Percentiles rank a stretch among this genome's conserved stretches.
phyloP scores from a whole-genome alignment of 305 asterid species.

The Andrographis paniculata region DNA sequence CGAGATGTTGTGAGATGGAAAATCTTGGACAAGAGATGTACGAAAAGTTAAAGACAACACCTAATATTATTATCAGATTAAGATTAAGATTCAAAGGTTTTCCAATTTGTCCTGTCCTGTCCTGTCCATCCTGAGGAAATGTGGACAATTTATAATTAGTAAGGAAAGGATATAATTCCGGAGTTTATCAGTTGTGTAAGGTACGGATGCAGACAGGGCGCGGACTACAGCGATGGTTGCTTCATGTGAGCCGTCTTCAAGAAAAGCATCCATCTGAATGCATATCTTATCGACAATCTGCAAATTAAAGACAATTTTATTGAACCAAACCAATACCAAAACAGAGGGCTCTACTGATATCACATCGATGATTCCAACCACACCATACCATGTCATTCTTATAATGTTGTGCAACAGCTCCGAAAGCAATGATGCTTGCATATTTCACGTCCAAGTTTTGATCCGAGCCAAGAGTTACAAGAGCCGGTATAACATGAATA shows the following conservation, averaged over 20 bases:
- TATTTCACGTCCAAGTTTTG: constrained; percentile 82
- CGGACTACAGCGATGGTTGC: constrained; percentile 90
- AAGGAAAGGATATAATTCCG: constrained; percentile 86
- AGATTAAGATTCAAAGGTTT: too few species aligned
- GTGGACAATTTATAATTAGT: too few species aligned
- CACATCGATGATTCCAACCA: too few species aligned
- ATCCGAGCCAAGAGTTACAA: constrained; percentile 97
- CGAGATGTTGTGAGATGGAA: constrained; percentile 57
- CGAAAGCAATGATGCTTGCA: constrained; percentile 95
- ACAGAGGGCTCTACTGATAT: too few species aligned
- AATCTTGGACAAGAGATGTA: constrained; percentile 94
- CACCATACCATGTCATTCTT: constrained; percentile 74
- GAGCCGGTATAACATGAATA: constrained; percentile 90
- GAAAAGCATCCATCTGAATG: constrained; percentile 98
- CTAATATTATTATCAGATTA: too few species aligned
- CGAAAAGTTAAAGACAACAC: constrained; percentile 41
- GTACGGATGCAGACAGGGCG: constrained; percentile 81
- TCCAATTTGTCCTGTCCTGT: too few species aligned
- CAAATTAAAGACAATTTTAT: constrained; percentile 19
- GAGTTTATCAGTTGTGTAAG: constrained; percentile 81
- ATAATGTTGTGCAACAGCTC: constrained; percentile 94
- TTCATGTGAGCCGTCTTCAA: constrained; percentile 98
- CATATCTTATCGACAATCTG: constrained; percentile 98
- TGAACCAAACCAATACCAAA: too few species aligned
- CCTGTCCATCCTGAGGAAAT: too few species aligned